Base-by-base conservation (phyloP, 73 alveolate species). In the Effrenium voratum region DNA sequence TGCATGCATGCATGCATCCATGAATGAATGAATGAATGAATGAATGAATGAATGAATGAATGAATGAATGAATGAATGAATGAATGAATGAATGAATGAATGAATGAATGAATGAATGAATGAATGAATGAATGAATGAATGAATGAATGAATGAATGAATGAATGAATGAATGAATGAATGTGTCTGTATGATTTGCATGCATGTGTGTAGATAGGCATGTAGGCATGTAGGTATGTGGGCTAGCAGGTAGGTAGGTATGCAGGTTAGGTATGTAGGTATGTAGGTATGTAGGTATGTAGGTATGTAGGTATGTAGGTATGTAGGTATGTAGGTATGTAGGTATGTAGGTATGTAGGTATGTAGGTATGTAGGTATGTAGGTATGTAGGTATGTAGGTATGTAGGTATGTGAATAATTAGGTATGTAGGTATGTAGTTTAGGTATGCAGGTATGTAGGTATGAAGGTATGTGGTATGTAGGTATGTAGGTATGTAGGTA, bases 71-170 rank as follows among this genome's bases (percentile, higher is more conserved):
- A 66, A 66, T 26, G 79, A 66, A 66, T 19, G 79, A 66, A 66
- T 19, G 79, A 66, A 66, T 19, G 79, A 66, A 66, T 19, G 79
- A 66, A 66, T 19, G 79, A 66, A 66, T 66, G 79, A 66, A 66
- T 19, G 79, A 66, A 66, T 19, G 79, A 66, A 66, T 15, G 79
- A 66, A 66, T 15, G 79, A 66, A 66, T 26, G 79, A 66, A 66
- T 15, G 79, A 66, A 66, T 19, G 79, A 66, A 52, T 52, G 66
- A 52, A 52, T 10, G 66, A 52, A 52, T 52, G 66, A 52, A 52
- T 52, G 10, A 52, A 52, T 10, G 66, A 52, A 52, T 52, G 66
- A 10, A 52, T 52, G 66, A 52, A 52, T 52, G 66, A 52, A 52
- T 52, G 66, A 52, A 52, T 52, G 66, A 52, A 52, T 52, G 66